phyloP scores from a whole-genome alignment of 345 rosid species.

The Erodium maritimum region DNA sequence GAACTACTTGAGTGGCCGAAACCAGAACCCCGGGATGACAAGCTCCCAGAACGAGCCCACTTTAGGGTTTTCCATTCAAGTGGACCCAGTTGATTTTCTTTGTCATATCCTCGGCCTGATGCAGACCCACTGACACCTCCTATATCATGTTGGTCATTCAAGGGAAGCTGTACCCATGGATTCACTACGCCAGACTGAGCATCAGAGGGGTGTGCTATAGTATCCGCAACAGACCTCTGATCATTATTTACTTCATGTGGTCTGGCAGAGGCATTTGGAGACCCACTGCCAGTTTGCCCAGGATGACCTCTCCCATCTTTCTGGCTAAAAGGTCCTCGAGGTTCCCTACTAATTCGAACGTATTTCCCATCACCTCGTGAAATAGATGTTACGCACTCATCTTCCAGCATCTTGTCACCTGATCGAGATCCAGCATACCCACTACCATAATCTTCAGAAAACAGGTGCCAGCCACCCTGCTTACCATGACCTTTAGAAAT shows the following conservation, averaged over 20 bases:
- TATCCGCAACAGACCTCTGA: conserved; percentile 47
- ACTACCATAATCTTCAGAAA: conserved; percentile 45
- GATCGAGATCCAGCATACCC: conserved; percentile 40
- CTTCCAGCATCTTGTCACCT: conserved; percentile 40
- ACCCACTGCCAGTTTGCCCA: conserved; percentile 47
- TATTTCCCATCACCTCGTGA: conserved; percentile 51
- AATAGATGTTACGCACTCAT: conserved; percentile 31
- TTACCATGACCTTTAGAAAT: conserved; percentile 59
- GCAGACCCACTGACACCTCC: conserved; percentile 30
- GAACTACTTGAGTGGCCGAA: conserved; percentile 72
- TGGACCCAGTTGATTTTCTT: conserved; percentile 37
- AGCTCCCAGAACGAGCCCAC: conserved; percentile 61
- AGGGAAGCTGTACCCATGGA: conserved; percentile 22
- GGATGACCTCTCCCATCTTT: conserved; percentile 42
- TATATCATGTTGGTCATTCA: conserved; percentile 36
- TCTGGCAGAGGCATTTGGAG: conserved; percentile 40
- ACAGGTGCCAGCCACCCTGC: conserved; percentile 62
- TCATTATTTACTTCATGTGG: conserved; percentile 34
- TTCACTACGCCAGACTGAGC: conserved; percentile 29
- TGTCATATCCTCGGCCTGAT: conserved; percentile 29
- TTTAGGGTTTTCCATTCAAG: conserved; percentile 50
- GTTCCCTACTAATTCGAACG: conserved; percentile 42
- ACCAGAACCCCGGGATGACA: conserved; percentile 66
- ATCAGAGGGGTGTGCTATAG: conserved; percentile 24
- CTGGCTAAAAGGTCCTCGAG: conserved; percentile 36